Evolutionary conservation across 1,284 basidiomycete genomes (phyloP), one percentile per base, ranked within the genome.

Genomic region (Irpex sp.): DNA sequence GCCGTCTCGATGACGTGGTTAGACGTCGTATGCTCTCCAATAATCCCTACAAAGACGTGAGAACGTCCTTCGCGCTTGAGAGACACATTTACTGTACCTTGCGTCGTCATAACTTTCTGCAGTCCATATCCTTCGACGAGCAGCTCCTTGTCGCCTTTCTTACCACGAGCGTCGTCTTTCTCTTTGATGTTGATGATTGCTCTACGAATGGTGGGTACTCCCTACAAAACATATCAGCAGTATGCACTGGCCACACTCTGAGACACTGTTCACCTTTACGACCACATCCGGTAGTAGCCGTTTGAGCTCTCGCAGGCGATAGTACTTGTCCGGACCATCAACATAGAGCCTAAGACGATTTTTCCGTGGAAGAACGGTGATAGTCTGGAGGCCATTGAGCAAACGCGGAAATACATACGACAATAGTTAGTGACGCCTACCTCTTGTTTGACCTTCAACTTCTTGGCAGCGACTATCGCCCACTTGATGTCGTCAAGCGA

Each of bases 1-100:
- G 92, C 88, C 38, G 96, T 94, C 76, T 99, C 97, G 76, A 98
- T 97, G 73, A 99, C 92, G 77, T 99, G 97, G 74, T 99, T 99
- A 3, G 96, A 97, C 21, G 93, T 91, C 5, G 97, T 98, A 67
- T 92, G 83, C 71, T 93, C 89, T 48, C 97, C 97, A 62, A 97
- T 82, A 62, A 99, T 94, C 71, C 96, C 94, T 94, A 62, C 4
- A 40, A 47, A 60, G 13, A 8, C 64, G 57, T 15, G 9, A 37
- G 11, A 63, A 47, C 6, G 52, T 6, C 48, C 13, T 37, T 15
- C 4, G 19, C 34, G 3, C 31, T 7, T 17, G 54, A 54, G 26
- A 9, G 36, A 6, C 36, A 37, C 26, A 34, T 17, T 4, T 26
- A 6, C 69, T 81, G 58, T 60, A 94, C 94, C 97, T 78, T 98